A percentile compares a stretch with the other conserved stretches of the same genome.
Conservation (phyloP, 129 eudicot species). For the Tagetes patula region DNA sequence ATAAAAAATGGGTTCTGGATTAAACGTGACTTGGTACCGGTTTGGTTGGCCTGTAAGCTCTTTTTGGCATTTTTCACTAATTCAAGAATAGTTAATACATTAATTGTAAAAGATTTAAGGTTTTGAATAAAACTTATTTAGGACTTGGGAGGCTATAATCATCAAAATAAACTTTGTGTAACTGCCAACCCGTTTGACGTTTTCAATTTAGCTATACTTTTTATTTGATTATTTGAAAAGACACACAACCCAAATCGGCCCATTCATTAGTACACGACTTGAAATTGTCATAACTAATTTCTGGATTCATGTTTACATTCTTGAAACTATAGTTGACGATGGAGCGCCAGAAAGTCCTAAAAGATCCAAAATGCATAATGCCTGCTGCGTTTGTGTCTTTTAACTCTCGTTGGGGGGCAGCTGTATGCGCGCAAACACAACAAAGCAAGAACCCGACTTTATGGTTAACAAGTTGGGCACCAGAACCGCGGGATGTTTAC, state of each 20-base stretch:
- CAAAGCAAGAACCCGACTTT: conserved; percentile 96
- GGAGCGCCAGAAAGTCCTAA: conserved; percentile 80
- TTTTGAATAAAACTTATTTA: background rate
- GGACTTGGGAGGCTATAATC: background rate
- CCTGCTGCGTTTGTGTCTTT: conserved; percentile 95
- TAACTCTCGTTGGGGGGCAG: conserved; percentile 93
- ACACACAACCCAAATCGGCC: background rate
- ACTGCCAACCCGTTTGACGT: background rate
- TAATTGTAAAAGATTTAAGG: background rate
- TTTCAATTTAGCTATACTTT: background rate
- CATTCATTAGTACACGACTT: background rate
- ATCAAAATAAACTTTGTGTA: background rate
- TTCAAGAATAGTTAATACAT: background rate
- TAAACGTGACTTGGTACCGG: background rate
- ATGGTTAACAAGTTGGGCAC: conserved; percentile 97
- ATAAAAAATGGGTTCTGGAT: background rate
- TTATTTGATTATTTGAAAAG: background rate
- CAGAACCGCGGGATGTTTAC: conserved; percentile 92
- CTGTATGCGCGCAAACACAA: conserved; percentile 96
- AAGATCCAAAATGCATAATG: conserved; percentile 67
- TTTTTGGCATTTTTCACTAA: background rate
- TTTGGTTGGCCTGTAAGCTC: background rate
- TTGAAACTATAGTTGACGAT: conserved; percentile 55
- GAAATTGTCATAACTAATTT: background rate
- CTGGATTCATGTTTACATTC: conserved; percentile 8